Base-by-base conservation (phyloP, 2,329 filamentous ascomycete genomes). In the Aspergillus sp. region DNA sequence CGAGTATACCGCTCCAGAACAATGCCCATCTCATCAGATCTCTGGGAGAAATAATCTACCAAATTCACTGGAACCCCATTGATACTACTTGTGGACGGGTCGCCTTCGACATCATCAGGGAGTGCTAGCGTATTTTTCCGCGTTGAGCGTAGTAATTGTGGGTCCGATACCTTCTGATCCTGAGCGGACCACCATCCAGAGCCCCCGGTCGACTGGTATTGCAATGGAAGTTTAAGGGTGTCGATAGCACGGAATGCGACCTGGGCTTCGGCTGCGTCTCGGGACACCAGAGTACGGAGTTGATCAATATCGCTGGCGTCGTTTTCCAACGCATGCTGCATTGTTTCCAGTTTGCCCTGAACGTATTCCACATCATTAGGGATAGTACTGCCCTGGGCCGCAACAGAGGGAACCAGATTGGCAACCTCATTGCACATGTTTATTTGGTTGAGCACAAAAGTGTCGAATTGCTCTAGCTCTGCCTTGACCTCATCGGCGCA, bases 401-500 rank as follows among this genome's bases (percentile, higher is more conserved):
- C 84, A 65, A 91, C 85, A 3, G 77, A 76, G 2, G 85, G 84
- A 38, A 89, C 78, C 53, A 90, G 84, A 61, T 90, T 87, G 56
- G 93, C 87, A 64, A 96, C 85, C 64, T 89, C 85, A 69, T 90
- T 88, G 73, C 89, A 88, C 58, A 79, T 74, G 57, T 83, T 82
- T 68, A 96, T 92, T 70, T 95, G 91, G 53, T 83, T 82, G 66
- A 91, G 85, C 65, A 99, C 93, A 62, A 88, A 85, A 57, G 85
- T 84, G 74, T 99, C 93, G 62, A 96, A 85, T 9, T 81, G 77
- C 61, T 90, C 85, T 60, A 99, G 89, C 64, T 91, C 79, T 61
- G 86, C 85, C 69, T 96, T 91, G 15, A 96, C 80, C 30, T 90
- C 86, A 64, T 93, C 89, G 59, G 90, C 86, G 26, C 96, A 87